Conservation (phyloP, 495 filamentous ascomycete genomes). For the Oleoguttula mirabilis region DNA sequence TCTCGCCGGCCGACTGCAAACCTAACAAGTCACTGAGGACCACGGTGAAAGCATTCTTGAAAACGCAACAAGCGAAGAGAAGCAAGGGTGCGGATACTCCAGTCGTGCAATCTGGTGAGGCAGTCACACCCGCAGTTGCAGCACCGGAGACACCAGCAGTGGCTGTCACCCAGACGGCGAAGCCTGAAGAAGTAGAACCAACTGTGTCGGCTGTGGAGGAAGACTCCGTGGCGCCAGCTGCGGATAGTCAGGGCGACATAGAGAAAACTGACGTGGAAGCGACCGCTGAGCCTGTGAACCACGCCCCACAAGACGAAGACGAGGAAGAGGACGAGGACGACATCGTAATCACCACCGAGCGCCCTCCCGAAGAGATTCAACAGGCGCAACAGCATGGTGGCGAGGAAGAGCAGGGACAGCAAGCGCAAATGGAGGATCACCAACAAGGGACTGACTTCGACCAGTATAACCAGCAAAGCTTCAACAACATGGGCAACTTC, state of each 20-base stretch:
- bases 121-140: slow-evolving; percentile 24
- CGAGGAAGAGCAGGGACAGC: slow-evolving; percentile 7
- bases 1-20: slow-evolving; percentile 75
- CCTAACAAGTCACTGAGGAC: slow-evolving; percentile 77
- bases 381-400: slow-evolving; percentile 7
- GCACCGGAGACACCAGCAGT: neutral
- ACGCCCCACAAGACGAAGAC: slow-evolving; percentile 9
- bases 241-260: too few relatives aligned
- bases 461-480: slow-evolving; percentile 16
- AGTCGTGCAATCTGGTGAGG: slow-evolving; percentile 21
- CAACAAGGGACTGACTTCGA: slow-evolving; percentile 13
- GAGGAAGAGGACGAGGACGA: slow-evolving; percentile 18
- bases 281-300: too few relatives aligned
- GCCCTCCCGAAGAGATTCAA: neutral
- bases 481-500: slow-evolving; percentile 49
- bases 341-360: slow-evolving; percentile 15
- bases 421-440: slow-evolving; percentile 25
- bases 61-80: slow-evolving; percentile 77
- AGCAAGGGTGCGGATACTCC: slow-evolving; percentile 32
- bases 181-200: too few relatives aligned
- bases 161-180: neutral
- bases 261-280: too few relatives aligned
- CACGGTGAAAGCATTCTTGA: slow-evolving; percentile 78
- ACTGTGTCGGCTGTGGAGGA: too few relatives aligned
- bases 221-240: too few relatives aligned